Evolutionary conservation across 2,329 filamentous ascomycete species (phyloP), one percentile per base, ranked within the genome.

Genomic region (Colletotrichum tropicicola): DNA sequence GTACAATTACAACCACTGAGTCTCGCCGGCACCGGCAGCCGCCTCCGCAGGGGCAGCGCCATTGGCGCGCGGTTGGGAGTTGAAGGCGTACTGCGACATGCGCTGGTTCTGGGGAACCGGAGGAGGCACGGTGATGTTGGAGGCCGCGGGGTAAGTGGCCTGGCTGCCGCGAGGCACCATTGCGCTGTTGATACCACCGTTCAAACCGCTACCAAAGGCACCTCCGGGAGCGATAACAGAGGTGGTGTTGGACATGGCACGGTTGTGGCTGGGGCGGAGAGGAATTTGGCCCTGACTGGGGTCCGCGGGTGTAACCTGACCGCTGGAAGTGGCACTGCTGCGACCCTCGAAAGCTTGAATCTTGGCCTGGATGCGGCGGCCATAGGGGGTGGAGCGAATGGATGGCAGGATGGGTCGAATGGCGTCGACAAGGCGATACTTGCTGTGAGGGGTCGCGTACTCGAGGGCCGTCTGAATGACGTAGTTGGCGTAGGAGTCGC

Each of bases 381-480:
- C 96, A 76, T 98, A 96, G 4, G 96, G 95, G 43, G 94, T 98
- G 71, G 92, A 91, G 68, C 94, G 93, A 68, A 98, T 97, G 43
- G 88, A 84, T 4, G 93, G 92, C 39, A 98, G 82, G 67, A 97
- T 90, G 1, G 94, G 93, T 39, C 94, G 92, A 72, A 98, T 94
- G 35, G 87, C 85, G 66, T 98, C 94, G 47, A 97, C 90, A 44
- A 99, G 85, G 48, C 88, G 88, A 63, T 85, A 82, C 79, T 95
- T 94, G 75, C 89, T 90, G 28, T 89, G 84, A 6, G 87, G 84
- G 58, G 94, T 92, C 12, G 92, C 88, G 73, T 93, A 94, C 72
- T 97, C 94, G 70, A 97, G 87, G 27, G 96, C 94, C 39, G 96
- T 99, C 83, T 99, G 96, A 39, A 99, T 92, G 69, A 99, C 96